Base-by-base conservation (phyloP, 768 basidiomycete species). In the Candolleomyces aberdarensis region DNA sequence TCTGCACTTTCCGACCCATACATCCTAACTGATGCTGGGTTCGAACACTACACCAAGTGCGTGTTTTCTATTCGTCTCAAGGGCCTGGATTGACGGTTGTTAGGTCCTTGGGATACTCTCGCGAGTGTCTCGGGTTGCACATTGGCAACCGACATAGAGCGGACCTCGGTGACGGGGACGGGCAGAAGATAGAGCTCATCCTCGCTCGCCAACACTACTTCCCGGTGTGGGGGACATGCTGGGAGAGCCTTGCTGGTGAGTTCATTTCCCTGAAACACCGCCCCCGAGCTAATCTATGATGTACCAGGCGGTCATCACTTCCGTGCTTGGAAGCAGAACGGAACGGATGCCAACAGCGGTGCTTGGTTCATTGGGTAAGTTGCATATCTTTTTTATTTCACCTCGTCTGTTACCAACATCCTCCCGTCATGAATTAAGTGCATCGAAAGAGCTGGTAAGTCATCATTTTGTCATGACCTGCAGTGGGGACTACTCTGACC, bases 281-380 rank as follows among this genome's bases (percentile, higher is more conserved):
- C 41, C 56, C 47, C 32, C 29, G 26, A 43, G 36, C 6, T 36
- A 26, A 36, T 36, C 36, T 11, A 36, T 36, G 8, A n/a, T 3
- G 39, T 40, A 40, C 47, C 67, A 81, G 92, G 92, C n/a, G 93
- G 92, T 2, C 87, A 94, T 60, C 94, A 95, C 69, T 95, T 91
- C 67, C 83, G 92, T 53, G 91, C 91, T 8, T 95, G 92, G 92
- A 86, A 85, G 68, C 92, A 95, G 78, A 92, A 93, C 65, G 92
- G 91, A 3, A 86, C 88, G 0, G 67, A 76, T 17, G 90, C 83
- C 0, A 76, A 87, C 66, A 88, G 83, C 52, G 85, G 88, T 0
- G 92, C 92, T 8, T 94, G 92, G 92, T 94, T 94, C 67, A 76
- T 95, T 10, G 92, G 84, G 90, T 89, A 69, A 46, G 84, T 77